These are phyloP conservation scores for Radiomyces spectabilis DNA, from an alignment of 192 early-diverging fungal species.

Conservation along the genomic window DNA sequence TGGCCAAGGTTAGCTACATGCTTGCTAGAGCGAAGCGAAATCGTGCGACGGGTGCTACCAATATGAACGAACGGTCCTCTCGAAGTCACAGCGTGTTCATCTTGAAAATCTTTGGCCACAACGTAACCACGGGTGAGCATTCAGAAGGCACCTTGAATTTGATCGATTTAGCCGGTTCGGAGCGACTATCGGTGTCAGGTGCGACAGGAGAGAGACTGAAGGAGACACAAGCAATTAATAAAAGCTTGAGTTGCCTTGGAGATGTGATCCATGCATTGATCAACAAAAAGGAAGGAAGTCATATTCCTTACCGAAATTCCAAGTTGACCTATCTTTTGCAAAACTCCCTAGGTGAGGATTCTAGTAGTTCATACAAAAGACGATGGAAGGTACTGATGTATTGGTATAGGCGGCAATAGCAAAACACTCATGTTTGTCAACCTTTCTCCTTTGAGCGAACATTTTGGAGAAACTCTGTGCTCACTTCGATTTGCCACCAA, in stretches of 20 bases:
- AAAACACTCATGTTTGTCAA: slow-evolving; percentile 99
- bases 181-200: slow-evolving; percentile 75
- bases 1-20: slow-evolving; percentile 63
- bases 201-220: slow-evolving; percentile 82
- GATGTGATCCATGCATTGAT: slow-evolving; percentile 86
- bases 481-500: slow-evolving; percentile 94
- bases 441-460: slow-evolving; percentile 73
- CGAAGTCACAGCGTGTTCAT: slow-evolving; percentile 93
- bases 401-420: slow-evolving; percentile 69
- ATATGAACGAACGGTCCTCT: slow-evolving; percentile 91
- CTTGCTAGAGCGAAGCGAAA: slow-evolving; percentile 71
- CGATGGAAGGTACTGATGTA: not conserved
- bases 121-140: slow-evolving; percentile 65
- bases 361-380: not conserved
- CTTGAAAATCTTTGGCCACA: slow-evolving; percentile 65
- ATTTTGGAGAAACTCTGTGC: slow-evolving; percentile 80
- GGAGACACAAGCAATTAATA: slow-evolving; percentile 97
- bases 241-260: slow-evolving; percentile 79
- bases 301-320: slow-evolving; percentile 93
- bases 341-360: slow-evolving; percentile 45
- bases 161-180: slow-evolving; percentile 93
- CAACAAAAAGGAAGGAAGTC: slow-evolving; percentile 54
- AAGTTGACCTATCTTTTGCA: slow-evolving; percentile 73
- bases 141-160: slow-evolving; percentile 78
- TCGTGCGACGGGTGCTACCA: slow-evolving; percentile 86